Conservation (phyloP, 1,284 basidiomycete species). For the Pulchroboletus neoregius region DNA sequence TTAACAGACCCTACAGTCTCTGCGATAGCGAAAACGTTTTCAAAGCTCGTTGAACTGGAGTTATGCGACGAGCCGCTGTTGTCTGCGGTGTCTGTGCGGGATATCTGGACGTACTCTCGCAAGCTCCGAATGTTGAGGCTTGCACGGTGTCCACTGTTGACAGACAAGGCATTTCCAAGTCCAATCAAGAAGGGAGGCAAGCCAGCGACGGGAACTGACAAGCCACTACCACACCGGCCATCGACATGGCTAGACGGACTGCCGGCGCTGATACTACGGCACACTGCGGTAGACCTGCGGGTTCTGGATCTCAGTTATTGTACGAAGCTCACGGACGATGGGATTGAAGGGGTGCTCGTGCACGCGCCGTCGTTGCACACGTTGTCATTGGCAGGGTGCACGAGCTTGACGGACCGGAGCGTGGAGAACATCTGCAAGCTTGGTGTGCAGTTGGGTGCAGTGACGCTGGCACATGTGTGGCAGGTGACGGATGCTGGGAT, state of each 20-base stretch:
- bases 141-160: slow-evolving; percentile 65
- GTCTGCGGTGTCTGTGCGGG: slow-evolving; percentile 66
- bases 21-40: slow-evolving; percentile 70
- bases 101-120: slow-evolving; percentile 78
- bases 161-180: slow-evolving; percentile 78
- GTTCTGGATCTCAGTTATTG: slow-evolving; percentile 78
- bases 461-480: slow-evolving; percentile 78
- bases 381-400: slow-evolving; percentile 79
- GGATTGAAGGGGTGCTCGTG: slow-evolving; percentile 72
- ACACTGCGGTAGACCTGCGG: slow-evolving; percentile 68
- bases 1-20: slow-evolving; percentile 76
- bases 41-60: slow-evolving; percentile 80
- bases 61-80: slow-evolving; percentile 71
- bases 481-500: slow-evolving; percentile 80
- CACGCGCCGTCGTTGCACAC: slow-evolving; percentile 81
- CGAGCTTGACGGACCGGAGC: slow-evolving; percentile 71
- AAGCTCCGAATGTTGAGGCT: slow-evolving; percentile 76
- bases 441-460: slow-evolving; percentile 74
- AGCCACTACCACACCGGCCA: slow-evolving; percentile 51
- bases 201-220: slow-evolving; percentile 29
- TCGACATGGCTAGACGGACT: slow-evolving; percentile 55
- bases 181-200: slow-evolving; percentile 34
- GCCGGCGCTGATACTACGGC: slow-evolving; percentile 55
- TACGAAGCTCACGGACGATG: slow-evolving; percentile 68
- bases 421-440: slow-evolving; percentile 69